A percentile compares a stretch with the other conserved stretches of the same genome.
These are phyloP conservation scores for Serendipita indica DNA, from an alignment of 768 basidiomycete genomes.

Conservation along the genomic window DNA sequence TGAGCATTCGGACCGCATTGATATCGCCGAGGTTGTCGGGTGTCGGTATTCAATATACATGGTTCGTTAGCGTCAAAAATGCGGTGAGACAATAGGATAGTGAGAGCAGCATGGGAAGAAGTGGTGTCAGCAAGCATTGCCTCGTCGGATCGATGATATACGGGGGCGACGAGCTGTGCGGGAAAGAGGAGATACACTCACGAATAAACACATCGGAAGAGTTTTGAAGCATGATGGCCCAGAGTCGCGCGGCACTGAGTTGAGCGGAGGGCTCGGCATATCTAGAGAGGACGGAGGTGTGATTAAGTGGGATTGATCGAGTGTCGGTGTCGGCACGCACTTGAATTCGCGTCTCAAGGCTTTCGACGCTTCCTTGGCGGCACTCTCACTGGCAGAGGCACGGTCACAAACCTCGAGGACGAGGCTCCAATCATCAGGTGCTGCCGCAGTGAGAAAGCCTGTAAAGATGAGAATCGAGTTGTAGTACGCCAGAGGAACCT, in stretches of 20 bases:
- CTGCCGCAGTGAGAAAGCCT: slow-evolving; percentile 15
- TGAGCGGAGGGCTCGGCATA: slow-evolving; percentile 64
- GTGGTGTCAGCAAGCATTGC: not conserved
- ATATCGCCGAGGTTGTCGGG: no score
- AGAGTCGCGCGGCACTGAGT: slow-evolving; percentile 63
- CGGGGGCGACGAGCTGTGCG: not conserved
- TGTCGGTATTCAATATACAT: no score
- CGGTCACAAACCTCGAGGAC: slow-evolving; percentile 79
- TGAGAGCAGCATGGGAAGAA: slow-evolving; percentile 12
- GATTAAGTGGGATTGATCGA: slow-evolving; percentile 14
- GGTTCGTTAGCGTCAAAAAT: no score
- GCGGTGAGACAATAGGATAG: not conserved
- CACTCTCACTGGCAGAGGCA: slow-evolving; percentile 51
- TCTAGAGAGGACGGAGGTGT: slow-evolving; percentile 24
- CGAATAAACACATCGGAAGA: slow-evolving; percentile 53
- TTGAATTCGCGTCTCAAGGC: slow-evolving; percentile 80
- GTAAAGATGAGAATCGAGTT: not conserved
- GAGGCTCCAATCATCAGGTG: slow-evolving; percentile 64
- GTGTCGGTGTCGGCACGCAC: slow-evolving; percentile 29
- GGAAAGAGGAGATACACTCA: slow-evolving; percentile 17
- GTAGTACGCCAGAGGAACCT: not conserved
- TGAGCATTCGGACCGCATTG: no score
- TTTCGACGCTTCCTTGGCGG: slow-evolving; percentile 72
- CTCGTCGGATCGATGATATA: not conserved
- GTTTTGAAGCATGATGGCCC: slow-evolving; percentile 84